Conservation (phyloP, 495 filamentous ascomycete species). For the Lasiosphaeria ovina region DNA sequence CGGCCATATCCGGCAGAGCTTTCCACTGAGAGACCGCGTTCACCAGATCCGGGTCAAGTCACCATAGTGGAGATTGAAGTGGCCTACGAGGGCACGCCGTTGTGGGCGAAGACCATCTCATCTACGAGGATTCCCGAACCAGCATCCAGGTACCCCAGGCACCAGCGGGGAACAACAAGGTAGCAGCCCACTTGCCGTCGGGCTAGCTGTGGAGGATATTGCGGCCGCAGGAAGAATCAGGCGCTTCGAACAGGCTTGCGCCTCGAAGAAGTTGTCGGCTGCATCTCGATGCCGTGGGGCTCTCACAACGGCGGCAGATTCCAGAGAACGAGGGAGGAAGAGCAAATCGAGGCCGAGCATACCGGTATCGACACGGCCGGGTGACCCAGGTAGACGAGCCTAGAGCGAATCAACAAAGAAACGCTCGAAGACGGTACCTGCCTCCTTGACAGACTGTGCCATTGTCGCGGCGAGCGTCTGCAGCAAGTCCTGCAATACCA, state of each 20-base stretch:
- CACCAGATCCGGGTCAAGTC: slow-evolving; percentile 35
- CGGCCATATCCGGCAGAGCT: slow-evolving; percentile 33
- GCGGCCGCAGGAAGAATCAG: slow-evolving; percentile 46
- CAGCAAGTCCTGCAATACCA: slow-evolving; percentile 52
- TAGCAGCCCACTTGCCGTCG: slow-evolving; percentile 37
- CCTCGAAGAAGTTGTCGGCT: slow-evolving; percentile 51
- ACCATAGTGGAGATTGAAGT: slow-evolving; percentile 42
- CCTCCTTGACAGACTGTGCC: slow-evolving; percentile 24
- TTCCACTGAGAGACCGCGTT: slow-evolving; percentile 41
- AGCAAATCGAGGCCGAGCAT: too few relatives aligned
- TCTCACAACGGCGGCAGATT: not conserved
- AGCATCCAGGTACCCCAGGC: slow-evolving; percentile 33
- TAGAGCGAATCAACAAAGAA: too few relatives aligned
- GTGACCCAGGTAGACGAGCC: too few relatives aligned
- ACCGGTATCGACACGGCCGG: too few relatives aligned
- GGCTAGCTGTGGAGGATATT: slow-evolving; percentile 48
- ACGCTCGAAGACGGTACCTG: too few relatives aligned
- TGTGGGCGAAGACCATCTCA: slow-evolving; percentile 44
- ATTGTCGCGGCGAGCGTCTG: not conserved
- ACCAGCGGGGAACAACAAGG: slow-evolving; percentile 30
- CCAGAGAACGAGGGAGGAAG: too few relatives aligned
- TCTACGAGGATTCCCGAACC: slow-evolving; percentile 46
- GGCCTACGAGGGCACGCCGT: slow-evolving; percentile 12
- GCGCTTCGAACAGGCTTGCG: slow-evolving; percentile 49
- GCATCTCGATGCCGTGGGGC: slow-evolving; percentile 39